These are phyloP conservation scores for Yarrowia sp. DNA, from an alignment of 805 yeast genomes.

Conservation along the genomic window DNA sequence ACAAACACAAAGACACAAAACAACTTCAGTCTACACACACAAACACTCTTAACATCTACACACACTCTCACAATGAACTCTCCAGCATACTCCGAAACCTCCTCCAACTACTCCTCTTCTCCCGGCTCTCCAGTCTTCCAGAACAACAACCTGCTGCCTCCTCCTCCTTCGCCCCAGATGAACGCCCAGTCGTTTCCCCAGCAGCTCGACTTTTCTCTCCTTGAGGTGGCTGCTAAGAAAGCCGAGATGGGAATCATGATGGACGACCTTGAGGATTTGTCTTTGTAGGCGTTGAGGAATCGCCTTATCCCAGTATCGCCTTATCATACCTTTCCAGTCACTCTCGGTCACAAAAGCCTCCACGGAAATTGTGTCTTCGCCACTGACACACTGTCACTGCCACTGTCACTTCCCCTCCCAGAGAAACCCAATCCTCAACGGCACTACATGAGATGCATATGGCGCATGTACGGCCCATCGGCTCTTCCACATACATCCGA, in stretches of 20 bases:
- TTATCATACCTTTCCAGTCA: background rate
- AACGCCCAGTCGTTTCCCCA: slow-evolving; percentile 16
- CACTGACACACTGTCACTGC: no score
- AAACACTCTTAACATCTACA: background rate
- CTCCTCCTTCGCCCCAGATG: slow-evolving; percentile 22
- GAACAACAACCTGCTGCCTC: slow-evolving; percentile 6
- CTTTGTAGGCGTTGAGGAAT: background rate
- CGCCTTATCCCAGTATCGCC: background rate
- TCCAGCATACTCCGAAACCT: slow-evolving; percentile 12
- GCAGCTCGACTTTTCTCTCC: slow-evolving; percentile 31
- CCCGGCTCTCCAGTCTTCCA: slow-evolving; percentile 3
- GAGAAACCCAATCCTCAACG: slow-evolving; percentile 1
- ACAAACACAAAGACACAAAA: background rate
- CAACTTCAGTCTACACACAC: background rate
- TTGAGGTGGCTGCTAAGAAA: slow-evolving; percentile 37
- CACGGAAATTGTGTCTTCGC: no score
- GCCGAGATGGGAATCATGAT: slow-evolving; percentile 37
- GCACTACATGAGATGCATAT: background rate
- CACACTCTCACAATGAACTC: slow-evolving; percentile 10
- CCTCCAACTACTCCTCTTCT: background rate
- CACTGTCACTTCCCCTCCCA: background rate
- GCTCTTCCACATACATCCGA: background rate
- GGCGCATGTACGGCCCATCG: background rate
- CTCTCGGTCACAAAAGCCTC: no score
- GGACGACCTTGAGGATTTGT: slow-evolving; percentile 31